Conservation (phyloP, 805 yeast species). For the Spathaspora gorwiae region DNA sequence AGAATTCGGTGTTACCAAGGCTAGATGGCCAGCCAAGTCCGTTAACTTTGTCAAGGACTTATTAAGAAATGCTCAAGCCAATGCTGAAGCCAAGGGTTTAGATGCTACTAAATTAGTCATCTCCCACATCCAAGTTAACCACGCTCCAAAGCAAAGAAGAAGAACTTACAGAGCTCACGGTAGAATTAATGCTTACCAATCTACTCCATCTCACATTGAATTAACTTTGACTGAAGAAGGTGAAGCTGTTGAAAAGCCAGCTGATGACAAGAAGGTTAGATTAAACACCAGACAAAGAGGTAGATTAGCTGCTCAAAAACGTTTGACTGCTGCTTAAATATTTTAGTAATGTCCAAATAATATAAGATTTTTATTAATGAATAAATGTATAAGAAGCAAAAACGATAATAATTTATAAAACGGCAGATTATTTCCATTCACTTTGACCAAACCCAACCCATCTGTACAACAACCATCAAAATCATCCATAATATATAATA, state of each 20-base stretch:
- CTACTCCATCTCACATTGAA: slow-evolving; percentile 98
- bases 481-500: slow-evolving; percentile 1
- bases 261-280: slow-evolving; percentile 62
- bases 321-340: slow-evolving; percentile 57
- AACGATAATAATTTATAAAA: no score
- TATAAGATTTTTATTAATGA: background rate
- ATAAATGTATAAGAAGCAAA: background rate
- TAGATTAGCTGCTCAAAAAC: slow-evolving; percentile 84
- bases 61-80: slow-evolving; percentile 95
- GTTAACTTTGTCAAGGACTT: slow-evolving; percentile 93
- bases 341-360: slow-evolving; percentile 1
- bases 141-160: slow-evolving; percentile 99
- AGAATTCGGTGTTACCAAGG: slow-evolving; percentile 99
- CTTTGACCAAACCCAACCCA: no score
- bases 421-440: no score
- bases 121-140: slow-evolving; percentile 99
- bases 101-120: slow-evolving; percentile 90
- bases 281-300: slow-evolving; percentile 89
- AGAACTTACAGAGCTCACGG: slow-evolving; percentile 99
- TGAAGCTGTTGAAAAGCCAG: slow-evolving; percentile 90
- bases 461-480: no score
- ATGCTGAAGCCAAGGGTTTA: slow-evolving; percentile 99
- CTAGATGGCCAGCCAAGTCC: slow-evolving; percentile 99
- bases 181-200: slow-evolving; percentile 99
- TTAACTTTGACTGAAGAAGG: slow-evolving; percentile 92